Base-by-base conservation (phyloP, 805 yeast species). In the Naumovozyma dairenensis region DNA sequence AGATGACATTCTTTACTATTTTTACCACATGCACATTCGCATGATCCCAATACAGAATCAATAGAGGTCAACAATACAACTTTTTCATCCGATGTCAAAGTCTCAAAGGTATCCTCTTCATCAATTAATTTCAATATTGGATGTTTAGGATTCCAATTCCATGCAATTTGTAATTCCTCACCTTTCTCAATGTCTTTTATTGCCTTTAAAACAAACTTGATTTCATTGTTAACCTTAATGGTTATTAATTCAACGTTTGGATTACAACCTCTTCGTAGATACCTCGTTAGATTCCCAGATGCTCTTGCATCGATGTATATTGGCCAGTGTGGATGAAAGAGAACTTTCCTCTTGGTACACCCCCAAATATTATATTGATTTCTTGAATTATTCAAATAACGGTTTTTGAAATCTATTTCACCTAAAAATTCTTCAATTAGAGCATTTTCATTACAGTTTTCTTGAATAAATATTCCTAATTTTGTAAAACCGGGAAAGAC, bases 121-220 rank as follows among this genome's bases (percentile, higher is more conserved):
- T 61, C 53, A 16, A 69, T 64, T 37, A 81, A 55, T 43, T 67
- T 65, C 32, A 62, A 57, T 25, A 85, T 80, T 1, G 96, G 94
- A 50, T 86, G 95, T 10, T 59, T 43, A 2, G 54, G 49, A 51
- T 85, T 94, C 94, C 96, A 89, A 38, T 78, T 81, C 97, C 97
- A 89, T 2, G 76, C 72, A 5, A 84, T 56, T 0, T 89, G 70
- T 17, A 89, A 59, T 52, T 87, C 96, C 28, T 77, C 72, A 6
- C 76, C 85, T 9, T 68, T 58, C 35, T 67, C 66, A 18, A 87
- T 70, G 3, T 71, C 70, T 31, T 63, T 67, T 2, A 68, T 53
- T 0, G 96, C 72, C 24, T 65, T 63, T 6, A 82, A 65, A 7
- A 73, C 64, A 49, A 82, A 76, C 34, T 67, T 71, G 5, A 80